These are phyloP conservation scores for Clitopilus hobsonii DNA, from an alignment of 768 basidiomycete species.

Conservation along the genomic window DNA sequence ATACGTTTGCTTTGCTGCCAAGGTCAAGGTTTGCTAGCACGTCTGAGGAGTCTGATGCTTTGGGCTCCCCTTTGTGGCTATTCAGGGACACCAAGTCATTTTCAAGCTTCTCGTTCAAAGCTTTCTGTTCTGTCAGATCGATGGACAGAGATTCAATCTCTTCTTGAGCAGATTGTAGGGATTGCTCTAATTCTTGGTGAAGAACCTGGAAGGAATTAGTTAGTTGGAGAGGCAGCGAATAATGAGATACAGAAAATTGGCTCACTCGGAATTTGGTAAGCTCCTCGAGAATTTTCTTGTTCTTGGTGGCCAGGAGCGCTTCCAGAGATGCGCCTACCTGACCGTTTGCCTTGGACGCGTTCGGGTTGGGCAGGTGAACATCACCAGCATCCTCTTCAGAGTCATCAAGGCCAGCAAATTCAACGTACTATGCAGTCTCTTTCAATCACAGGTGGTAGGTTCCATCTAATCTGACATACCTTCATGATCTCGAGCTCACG, in stretches of 20 bases:
- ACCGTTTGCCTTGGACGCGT: slow-evolving; percentile 76
- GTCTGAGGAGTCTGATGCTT: slow-evolving; percentile 38
- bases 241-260: not conserved
- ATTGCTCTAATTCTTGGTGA: slow-evolving; percentile 74
- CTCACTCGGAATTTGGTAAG: slow-evolving; percentile 84
- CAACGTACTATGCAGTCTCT: slow-evolving; percentile 70
- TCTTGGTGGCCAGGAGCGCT: slow-evolving; percentile 87
- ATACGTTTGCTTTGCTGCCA: slow-evolving; percentile 47
- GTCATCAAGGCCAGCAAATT: slow-evolving; percentile 87
- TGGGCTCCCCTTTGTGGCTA: slow-evolving; percentile 40
- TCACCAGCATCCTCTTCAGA: slow-evolving; percentile 59
- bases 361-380: slow-evolving; percentile 80
- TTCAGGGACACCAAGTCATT: slow-evolving; percentile 85
- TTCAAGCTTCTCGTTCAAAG: slow-evolving; percentile 87
- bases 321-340: slow-evolving; percentile 84
- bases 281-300: slow-evolving; percentile 88
- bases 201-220: slow-evolving; percentile 51
- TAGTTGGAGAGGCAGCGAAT: not conserved
- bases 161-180: slow-evolving; percentile 50
- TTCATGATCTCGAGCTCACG: slow-evolving; percentile 99
- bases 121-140: slow-evolving; percentile 74
- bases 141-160: slow-evolving; percentile 52
- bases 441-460: not conserved
- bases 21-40: slow-evolving; percentile 72
- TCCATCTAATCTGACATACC: slow-evolving; percentile 36